phyloP scores from a whole-genome alignment of 2,329 filamentous ascomycete genomes.

The Whalleya microplaca region DNA sequence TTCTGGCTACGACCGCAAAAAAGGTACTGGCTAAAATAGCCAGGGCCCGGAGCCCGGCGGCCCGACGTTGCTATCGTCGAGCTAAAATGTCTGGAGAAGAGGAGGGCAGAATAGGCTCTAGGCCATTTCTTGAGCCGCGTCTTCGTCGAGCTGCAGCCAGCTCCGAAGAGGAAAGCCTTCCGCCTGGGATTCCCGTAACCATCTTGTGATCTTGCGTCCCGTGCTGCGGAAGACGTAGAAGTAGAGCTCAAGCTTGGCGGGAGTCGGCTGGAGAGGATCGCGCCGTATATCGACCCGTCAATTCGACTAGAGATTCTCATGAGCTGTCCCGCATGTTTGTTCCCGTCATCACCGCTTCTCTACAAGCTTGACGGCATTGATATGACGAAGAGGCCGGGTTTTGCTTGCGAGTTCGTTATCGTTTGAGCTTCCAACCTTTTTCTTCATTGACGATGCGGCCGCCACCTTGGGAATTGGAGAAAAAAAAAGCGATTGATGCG shows the following conservation, averaged over 20 bases:
- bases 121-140: constrained; percentile 7
- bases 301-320: constrained; percentile 65
- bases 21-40: constrained; percentile 29
- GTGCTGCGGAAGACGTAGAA: constrained; percentile 4
- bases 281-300: constrained; percentile 62
- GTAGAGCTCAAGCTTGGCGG: constrained; percentile 34
- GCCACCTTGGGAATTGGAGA: constrained; percentile 6
- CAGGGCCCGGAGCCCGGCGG: constrained; percentile 19
- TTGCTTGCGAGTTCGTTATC: constrained; percentile 1
- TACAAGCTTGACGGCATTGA: constrained; percentile 14
- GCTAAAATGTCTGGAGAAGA: constrained; percentile 20
- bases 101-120: background rate
- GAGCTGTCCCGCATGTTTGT: constrained; percentile 51
- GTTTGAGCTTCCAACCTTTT: constrained; percentile 12
- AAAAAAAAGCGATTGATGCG: constrained; percentile 14
- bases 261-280: constrained; percentile 54
- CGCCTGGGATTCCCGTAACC: constrained; percentile 4
- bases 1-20: constrained; percentile 26
- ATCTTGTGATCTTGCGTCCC: constrained; percentile 19
- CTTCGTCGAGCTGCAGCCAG: constrained; percentile 5
- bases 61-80: constrained; percentile 27
- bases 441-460: constrained; percentile 17
- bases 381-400: constrained; percentile 3
- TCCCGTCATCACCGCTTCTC: constrained; percentile 37
- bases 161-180: constrained; percentile 6